Percentiles rank a stretch among this genome's conserved stretches.
Conservation (phyloP, 139 green algal species). For the Volvox reticuliferus region DNA sequence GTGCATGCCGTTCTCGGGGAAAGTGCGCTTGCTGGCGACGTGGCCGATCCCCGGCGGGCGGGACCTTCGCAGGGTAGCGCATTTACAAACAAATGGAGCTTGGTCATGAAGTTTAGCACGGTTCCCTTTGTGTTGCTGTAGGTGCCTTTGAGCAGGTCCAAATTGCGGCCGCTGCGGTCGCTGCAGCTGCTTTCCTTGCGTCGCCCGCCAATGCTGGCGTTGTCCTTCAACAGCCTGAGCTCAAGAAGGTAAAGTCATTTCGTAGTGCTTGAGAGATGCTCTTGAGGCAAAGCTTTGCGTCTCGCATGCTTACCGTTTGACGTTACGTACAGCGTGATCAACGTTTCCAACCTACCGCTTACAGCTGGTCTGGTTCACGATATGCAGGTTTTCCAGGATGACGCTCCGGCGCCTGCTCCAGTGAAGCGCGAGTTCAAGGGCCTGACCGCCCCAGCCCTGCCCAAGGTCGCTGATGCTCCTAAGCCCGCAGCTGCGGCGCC, state of each 20-base stretch:
- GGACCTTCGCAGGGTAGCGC: neutral
- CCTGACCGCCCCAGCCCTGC: neutral
- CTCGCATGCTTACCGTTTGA: neutral
- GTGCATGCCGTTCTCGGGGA: neutral
- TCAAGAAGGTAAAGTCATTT: slow-evolving; percentile 34
- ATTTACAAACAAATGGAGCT: neutral
- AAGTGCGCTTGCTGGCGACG: slow-evolving; percentile 4
- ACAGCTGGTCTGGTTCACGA: neutral
- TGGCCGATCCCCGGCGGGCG: slow-evolving; percentile 22
- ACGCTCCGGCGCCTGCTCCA: neutral
- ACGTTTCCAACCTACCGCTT: too few relatives aligned
- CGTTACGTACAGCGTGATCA: neutral
- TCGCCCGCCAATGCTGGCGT: slow-evolving; percentile 31
- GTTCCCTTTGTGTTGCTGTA: neutral
- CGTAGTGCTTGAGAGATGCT: neutral
- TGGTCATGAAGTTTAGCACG: neutral
- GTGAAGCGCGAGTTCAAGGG: slow-evolving; percentile 49
- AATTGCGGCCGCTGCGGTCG: slow-evolving; percentile 17
- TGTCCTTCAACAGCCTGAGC: slow-evolving; percentile 37
- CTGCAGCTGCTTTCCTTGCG: slow-evolving; percentile 15
- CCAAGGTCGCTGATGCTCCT: neutral
- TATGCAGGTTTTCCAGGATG: slow-evolving; percentile 41
- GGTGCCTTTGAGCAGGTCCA: slow-evolving; percentile 21
- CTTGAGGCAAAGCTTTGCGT: too few relatives aligned
- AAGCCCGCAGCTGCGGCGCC: slow-evolving; percentile 10